Percentiles rank a stretch among this genome's conserved stretches.
Evolutionary conservation across 139 green algal species (phyloP).

Genomic region (Closterium sp.): DNA sequence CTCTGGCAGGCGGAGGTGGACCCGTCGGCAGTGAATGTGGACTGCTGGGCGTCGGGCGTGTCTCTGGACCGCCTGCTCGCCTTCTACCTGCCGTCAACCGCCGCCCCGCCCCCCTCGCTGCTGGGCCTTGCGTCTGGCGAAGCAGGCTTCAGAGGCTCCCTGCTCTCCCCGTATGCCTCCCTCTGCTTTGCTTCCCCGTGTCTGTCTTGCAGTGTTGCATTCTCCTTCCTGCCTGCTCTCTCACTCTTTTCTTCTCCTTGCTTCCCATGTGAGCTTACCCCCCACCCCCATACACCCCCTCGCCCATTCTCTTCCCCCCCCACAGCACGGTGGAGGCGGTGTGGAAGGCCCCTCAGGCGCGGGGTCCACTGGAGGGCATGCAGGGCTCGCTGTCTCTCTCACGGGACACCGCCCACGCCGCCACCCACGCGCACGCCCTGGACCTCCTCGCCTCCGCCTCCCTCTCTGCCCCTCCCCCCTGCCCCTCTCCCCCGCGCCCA

Average conservation of each 20-base stretch:
- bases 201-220: background rate
- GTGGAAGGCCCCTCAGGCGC: constrained; percentile 59
- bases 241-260: background rate
- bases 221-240: background rate
- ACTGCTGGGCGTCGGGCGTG: constrained; percentile 65
- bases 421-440: constrained; percentile 6
- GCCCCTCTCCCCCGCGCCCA: background rate
- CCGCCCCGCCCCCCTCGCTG: background rate
- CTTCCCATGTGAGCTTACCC: no score
- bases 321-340: constrained; percentile 57
- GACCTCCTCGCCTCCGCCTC: constrained; percentile 29
- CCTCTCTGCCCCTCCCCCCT: constrained; percentile 20
- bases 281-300: background rate
- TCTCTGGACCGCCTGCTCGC: constrained; percentile 65
- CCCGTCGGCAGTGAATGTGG: constrained; percentile 73
- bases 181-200: constrained; percentile 21
- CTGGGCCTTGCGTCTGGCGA: constrained; percentile 29
- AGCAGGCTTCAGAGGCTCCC: constrained; percentile 20
- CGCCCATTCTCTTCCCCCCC: background rate
- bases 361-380: constrained; percentile 35
- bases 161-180: constrained; percentile 44
- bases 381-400: constrained; percentile 20
- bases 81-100: constrained; percentile 69
- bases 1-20: constrained; percentile 71
- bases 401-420: constrained; percentile 13